Conservation (phyloP, 306 rosid genomes). For the Trichosanthes cucumerina region DNA sequence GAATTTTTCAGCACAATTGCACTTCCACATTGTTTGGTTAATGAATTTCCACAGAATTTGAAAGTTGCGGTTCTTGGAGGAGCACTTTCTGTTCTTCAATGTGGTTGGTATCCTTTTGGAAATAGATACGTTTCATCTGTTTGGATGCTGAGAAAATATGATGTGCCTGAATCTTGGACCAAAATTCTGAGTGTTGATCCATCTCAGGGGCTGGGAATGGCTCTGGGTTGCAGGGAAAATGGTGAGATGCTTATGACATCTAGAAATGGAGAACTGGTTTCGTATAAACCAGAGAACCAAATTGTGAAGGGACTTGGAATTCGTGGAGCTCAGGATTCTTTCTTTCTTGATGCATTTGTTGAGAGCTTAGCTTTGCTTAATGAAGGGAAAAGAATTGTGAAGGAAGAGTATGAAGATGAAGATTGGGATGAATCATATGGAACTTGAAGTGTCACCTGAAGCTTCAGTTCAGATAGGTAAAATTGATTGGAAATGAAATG, state of each 20-base stretch:
- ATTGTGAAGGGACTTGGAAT: conserved; percentile 13
- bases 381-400: conserved; percentile 5
- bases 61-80: conserved; percentile 15
- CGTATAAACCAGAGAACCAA: conserved; percentile 3
- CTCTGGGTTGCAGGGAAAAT: conserved; percentile 4
- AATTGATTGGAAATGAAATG: not conserved
- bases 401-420: conserved; percentile 1
- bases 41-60: conserved; percentile 15
- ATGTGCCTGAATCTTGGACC: not conserved
- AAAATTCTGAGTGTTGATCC: conserved; percentile 13
- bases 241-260: conserved; percentile 16
- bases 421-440: conserved; percentile 1
- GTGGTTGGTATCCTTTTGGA: conserved; percentile 15
- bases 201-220: conserved; percentile 13
- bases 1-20: not conserved
- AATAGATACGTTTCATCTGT: conserved; percentile 15
- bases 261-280: conserved; percentile 14
- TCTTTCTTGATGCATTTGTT: conserved; percentile 9
- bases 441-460: not conserved
- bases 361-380: conserved; percentile 12
- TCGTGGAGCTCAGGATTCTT: conserved; percentile 13
- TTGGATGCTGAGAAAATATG: conserved; percentile 12
- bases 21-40: conserved; percentile 3
- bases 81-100: conserved; percentile 11
- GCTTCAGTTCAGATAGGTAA: not conserved